Evolutionary conservation across 495 filamentous ascomycete genomes (phyloP), one percentile per base, ranked within the genome.

Genomic region (Penicillium roqueforti): DNA sequence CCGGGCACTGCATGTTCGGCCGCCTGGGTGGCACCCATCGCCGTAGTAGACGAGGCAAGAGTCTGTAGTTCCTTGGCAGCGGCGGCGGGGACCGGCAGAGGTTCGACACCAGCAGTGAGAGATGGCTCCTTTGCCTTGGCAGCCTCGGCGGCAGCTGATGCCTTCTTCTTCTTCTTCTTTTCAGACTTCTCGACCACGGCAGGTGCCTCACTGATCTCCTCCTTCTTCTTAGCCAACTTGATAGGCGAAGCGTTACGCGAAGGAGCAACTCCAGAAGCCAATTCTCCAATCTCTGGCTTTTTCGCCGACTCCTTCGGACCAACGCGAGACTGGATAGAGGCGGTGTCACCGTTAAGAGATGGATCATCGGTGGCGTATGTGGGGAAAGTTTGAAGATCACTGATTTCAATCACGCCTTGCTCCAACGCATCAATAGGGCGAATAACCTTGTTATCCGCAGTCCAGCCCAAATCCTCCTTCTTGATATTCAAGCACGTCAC

Each of bases 381-480:
- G 0, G 69, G 69, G 70, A 72, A 71, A 22, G 67, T 77, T 58
- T 65, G 74, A 29, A 87, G 71, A 19, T 80, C 74, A 23, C 60
- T 63, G 40, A 86, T 76, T 28, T 74, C 69, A 55, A 85, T 80
- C 11, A 74, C 59, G n/a, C 80, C 87, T 34, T 80, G 78, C 37
- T 86, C 78, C 41, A 87, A 72, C 16, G 88, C 92, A 72, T 95
- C 84, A 18, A 91, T 76, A 1, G 87, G 75, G 52, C 83, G 68
- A 36, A 96, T 74, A 48, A 91, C 87, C 69, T 91, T 93, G 68
- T 87, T 91, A 31, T 97, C 90, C 32, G 80, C 73, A 51, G 81
- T 84, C 91, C 90, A 97, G 4, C 95, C 93, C 49, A 99, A 72
- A 69, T 97, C 92, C 42, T 85, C 82, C 67, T 88, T 87, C 67